A percentile compares a stretch with the other conserved stretches of the same genome.
Evolutionary conservation across 1,284 basidiomycete species (phyloP).

Genomic region (Peniophora sp.): DNA sequence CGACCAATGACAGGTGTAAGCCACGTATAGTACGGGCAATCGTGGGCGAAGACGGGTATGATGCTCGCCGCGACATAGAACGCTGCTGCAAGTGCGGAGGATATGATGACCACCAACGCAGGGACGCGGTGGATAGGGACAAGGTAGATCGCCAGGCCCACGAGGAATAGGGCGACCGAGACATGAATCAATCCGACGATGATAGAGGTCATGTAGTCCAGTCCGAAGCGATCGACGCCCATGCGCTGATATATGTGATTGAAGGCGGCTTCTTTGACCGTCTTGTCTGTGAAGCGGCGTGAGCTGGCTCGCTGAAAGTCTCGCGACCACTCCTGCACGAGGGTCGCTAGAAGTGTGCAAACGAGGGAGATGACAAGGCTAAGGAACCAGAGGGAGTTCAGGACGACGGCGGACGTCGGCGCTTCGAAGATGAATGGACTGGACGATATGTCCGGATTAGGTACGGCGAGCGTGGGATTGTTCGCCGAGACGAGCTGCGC

Average conservation of each 20-base stretch:
- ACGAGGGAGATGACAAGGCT: neutral
- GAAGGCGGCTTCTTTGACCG: neutral
- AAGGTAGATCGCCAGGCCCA: constrained; percentile 5
- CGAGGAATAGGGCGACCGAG: constrained; percentile 5
- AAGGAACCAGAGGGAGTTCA: constrained; percentile 11
- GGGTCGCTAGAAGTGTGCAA: constrained; percentile 1
- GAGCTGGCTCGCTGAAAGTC: neutral
- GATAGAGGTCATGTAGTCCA: neutral
- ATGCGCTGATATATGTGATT: constrained; percentile 1
- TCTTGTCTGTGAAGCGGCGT: neutral
- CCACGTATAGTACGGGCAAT: neutral
- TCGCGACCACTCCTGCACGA: constrained; percentile 1
- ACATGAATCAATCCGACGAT: constrained; percentile 5
- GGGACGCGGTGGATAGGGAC: constrained; percentile 1
- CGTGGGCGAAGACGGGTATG: neutral
- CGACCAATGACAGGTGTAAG: neutral
- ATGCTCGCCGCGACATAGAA: neutral
- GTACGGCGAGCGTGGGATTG: too few species aligned
- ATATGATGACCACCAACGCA: constrained; percentile 6
- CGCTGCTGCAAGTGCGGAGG: neutral
- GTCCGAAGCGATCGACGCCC: neutral
- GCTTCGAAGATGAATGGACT: too few species aligned
- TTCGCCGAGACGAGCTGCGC: neutral
- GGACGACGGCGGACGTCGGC: neutral
- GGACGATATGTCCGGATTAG: too few species aligned